phyloP scores from a whole-genome alignment of 805 yeast species.

The Pichia cephalocereana region DNA sequence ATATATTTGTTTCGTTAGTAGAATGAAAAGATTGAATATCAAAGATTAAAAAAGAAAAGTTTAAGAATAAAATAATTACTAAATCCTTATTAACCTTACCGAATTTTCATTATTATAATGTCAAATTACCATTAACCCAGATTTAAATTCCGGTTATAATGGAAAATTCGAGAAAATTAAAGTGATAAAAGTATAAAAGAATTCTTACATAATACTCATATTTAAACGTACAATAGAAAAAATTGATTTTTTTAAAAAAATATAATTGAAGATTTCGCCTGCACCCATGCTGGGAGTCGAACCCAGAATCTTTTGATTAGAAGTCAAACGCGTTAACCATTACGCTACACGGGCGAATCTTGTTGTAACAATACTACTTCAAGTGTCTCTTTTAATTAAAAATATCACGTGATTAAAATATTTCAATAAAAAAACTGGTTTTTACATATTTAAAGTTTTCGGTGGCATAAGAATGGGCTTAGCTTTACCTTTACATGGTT shows the following conservation, averaged over 20 bases:
- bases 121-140: no score
- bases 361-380: no score
- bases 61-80: background rate
- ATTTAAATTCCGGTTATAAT: background rate
- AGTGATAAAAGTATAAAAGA: background rate
- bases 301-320: constrained; percentile 60
- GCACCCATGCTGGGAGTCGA: constrained; percentile 47
- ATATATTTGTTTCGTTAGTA: no score
- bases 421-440: no score
- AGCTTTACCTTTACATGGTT: no score
- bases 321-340: constrained; percentile 62
- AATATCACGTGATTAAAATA: no score
- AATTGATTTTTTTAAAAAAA: background rate
- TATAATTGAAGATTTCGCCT: constrained; percentile 9
- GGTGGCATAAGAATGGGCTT: no score
- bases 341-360: constrained; percentile 47
- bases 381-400: no score
- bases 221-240: no score
- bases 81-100: background rate
- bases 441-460: no score
- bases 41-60: background rate
- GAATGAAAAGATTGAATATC: no score
- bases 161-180: background rate
- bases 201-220: background rate
- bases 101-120: no score